These are phyloP conservation scores for Geotrichum macrosporum DNA, from an alignment of 1,139 yeast genomes.

Conservation along the genomic window DNA sequence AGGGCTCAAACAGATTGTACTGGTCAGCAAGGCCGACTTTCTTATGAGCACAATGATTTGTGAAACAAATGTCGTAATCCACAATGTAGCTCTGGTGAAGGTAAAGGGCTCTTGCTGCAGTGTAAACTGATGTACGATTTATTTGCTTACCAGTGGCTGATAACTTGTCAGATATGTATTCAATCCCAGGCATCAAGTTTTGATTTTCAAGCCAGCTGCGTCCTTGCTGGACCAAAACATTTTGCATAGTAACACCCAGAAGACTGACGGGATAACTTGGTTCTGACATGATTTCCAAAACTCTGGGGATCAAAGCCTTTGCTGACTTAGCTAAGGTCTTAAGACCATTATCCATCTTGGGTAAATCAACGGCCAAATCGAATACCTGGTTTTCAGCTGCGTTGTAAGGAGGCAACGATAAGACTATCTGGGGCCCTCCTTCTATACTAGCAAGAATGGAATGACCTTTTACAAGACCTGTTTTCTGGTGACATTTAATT, in stretches of 20 bases:
- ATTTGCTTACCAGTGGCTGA: conserved; percentile 2
- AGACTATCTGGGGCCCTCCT: conserved; percentile 13
- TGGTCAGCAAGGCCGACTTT: conserved; percentile 19
- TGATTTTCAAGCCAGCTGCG: conserved; percentile 18
- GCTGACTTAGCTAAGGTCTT: conserved; percentile 1
- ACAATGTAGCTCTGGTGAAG: conserved; percentile 17
- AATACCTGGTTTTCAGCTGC: conserved; percentile 21
- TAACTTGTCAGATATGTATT: conserved; percentile 19
- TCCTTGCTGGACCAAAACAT: conserved; percentile 20
- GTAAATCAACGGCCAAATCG: conserved; percentile 19
- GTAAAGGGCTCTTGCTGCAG: conserved; percentile 17
- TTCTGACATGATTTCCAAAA: conserved; percentile 20
- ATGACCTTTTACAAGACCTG: conserved; percentile 16
- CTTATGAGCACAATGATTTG: conserved; percentile 14
- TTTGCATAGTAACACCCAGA: conserved; percentile 17
- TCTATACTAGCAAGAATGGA: conserved; percentile 18
- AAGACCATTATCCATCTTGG: conserved; percentile 9
- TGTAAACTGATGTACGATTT: conserved; percentile 17
- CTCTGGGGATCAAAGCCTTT: conserved; percentile 17
- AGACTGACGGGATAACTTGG: conserved; percentile 16
- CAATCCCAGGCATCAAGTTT: conserved; percentile 19
- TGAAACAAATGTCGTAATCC: conserved; percentile 16
- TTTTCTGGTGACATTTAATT: conserved; percentile 10
- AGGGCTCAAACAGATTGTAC: conserved; percentile 20
- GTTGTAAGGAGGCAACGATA: conserved; percentile 20